phyloP scores from a whole-genome alignment of 2,329 filamentous ascomycete species.

The Rutstroemia sydowiana region DNA sequence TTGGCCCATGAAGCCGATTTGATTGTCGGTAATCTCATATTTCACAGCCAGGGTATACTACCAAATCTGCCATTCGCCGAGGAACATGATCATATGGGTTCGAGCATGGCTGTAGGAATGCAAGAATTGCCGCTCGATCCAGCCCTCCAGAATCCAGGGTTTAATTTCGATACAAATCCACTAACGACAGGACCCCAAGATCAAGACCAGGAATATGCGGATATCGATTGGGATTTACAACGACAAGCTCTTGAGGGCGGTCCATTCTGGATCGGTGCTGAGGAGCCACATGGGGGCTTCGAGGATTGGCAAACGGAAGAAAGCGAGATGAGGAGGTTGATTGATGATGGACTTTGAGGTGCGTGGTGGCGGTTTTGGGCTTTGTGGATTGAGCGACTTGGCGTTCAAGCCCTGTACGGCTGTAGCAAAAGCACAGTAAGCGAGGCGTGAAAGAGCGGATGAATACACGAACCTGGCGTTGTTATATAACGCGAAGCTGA shows the following conservation, averaged over 20 bases:
- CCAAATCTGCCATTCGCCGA: slow-evolving; percentile 4
- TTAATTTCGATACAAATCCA: neutral
- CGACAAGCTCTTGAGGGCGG: slow-evolving; percentile 15
- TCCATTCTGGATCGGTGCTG: slow-evolving; percentile 27
- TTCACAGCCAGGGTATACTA: neutral
- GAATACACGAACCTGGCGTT: neutral
- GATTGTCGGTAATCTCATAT: neutral
- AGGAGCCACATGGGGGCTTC: slow-evolving; percentile 4
- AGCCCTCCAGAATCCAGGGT: neutral
- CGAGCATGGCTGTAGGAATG: neutral
- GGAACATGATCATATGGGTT: no score
- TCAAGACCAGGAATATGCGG: neutral
- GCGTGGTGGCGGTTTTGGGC: neutral
- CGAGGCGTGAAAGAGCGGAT: neutral
- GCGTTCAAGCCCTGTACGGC: neutral
- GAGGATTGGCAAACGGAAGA: slow-evolving; percentile 12
- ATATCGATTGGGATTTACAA: slow-evolving; percentile 27
- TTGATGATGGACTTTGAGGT: slow-evolving; percentile 14
- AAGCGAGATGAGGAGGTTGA: slow-evolving; percentile 27
- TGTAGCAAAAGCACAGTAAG: neutral
- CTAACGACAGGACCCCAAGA: neutral
- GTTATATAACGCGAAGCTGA: neutral
- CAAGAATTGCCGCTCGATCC: neutral
- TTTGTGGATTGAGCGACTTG: neutral
- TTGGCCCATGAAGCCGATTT: neutral